These are phyloP conservation scores for Ricinus communis DNA, from an alignment of 345 rosid genomes.

Conservation along the genomic window DNA sequence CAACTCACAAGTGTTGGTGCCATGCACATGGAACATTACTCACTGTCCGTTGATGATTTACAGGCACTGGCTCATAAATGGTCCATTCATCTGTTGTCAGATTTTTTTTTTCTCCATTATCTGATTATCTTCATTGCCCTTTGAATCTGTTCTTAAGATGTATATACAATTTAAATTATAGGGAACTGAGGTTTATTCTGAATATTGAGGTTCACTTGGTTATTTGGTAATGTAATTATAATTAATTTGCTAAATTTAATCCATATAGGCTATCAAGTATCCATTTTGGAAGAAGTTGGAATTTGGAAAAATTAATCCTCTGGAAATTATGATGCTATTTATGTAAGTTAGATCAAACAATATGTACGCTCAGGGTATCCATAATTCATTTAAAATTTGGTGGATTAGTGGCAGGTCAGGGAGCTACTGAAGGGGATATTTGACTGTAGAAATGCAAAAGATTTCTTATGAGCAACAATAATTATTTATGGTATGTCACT, in stretches of 20 bases:
- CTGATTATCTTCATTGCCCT: neutral
- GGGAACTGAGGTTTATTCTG: neutral
- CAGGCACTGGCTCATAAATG: neutral
- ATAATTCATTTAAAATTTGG: conserved; percentile 45
- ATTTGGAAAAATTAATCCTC: neutral
- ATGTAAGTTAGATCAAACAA: conserved; percentile 19
- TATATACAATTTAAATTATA: neutral
- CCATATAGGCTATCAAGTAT: conserved; percentile 7
- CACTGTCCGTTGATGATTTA: neutral
- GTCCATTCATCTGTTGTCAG: neutral
- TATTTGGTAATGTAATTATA: neutral
- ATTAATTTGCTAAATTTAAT: conserved; percentile 5
- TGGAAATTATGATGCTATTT: conserved; percentile 14
- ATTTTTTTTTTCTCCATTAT: neutral
- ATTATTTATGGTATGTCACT: conserved; percentile 60
- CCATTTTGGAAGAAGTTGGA: conserved; percentile 13
- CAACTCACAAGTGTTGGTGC: neutral
- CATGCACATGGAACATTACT: neutral
- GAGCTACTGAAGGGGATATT: conserved; percentile 69
- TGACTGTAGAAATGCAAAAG: conserved; percentile 48
- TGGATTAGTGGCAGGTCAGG: conserved; percentile 81
- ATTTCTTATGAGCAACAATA: conserved; percentile 44
- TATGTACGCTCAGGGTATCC: conserved; percentile 22
- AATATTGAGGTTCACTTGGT: conserved; percentile 14
- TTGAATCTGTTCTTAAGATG: neutral